Evolutionary conservation across 441 rosid species (phyloP), one percentile per base, ranked within the genome.

Genomic region (Brassica hybrid): DNA sequence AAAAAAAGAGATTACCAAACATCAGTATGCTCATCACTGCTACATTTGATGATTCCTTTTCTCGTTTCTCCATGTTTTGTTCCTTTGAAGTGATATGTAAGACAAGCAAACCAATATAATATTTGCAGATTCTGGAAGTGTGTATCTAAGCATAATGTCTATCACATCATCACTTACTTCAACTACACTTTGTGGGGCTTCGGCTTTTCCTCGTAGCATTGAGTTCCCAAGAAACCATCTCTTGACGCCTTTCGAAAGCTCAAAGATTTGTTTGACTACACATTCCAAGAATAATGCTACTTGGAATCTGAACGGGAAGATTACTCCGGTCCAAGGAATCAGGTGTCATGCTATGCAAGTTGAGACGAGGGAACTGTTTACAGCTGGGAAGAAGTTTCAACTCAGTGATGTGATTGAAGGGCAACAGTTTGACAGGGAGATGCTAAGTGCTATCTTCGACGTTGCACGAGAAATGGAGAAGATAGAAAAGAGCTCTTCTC

Each of bases 391-490:
- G 19, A 95, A 82, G 79, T 96, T 93, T 85, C 86, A 89, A 72
- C 94, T 96, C 2, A 85, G 85, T 43, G 96, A 93, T 80, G 94
- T 92, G 65, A 91, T 93, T 60, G 97, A 96, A 84, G 91, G 97
- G n/a, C 91, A 93, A 54, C 99, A 96, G 62, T 96, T 96, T 59
- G 93, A 96, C 76, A 85, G 94, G 64, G 91, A 91, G 77, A 89
- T 83, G 83, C 88, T 96, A 17, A 82, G 74, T 61, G 87, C 92
- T 83, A 88, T 91, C 68, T 96, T 94, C 41, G 91, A 90, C 64
- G 98, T 91, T 75, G 97, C 97, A 19, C 81, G 81, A 0, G 96
- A 90, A 67, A 96, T 94, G 99, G 97, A 94, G 78, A 86, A 71
- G 85, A 83, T 94, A 7, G 91, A 90, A 76, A 91, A 89, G 73